These are phyloP conservation scores for Knoxdaviesia proteae DNA, from an alignment of 2,329 filamentous ascomycete genomes.

Conservation along the genomic window DNA sequence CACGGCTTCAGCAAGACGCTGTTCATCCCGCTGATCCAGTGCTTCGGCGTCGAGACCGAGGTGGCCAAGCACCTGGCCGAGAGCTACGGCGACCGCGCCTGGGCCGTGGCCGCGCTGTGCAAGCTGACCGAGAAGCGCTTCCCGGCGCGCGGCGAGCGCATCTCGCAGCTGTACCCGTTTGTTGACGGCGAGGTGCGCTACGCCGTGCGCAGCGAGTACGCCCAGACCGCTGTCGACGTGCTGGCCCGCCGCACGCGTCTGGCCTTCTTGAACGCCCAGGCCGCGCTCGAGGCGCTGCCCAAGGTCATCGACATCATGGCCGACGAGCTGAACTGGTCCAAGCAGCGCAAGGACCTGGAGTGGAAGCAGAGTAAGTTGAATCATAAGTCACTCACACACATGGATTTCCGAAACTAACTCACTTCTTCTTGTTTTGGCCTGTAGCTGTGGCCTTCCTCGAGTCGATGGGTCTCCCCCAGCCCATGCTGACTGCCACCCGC, in stretches of 20 bases:
- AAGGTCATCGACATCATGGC: constrained; percentile 76
- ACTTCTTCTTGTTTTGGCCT: constrained; percentile 2
- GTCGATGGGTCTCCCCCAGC: constrained; percentile 43
- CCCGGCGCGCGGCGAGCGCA: constrained; percentile 62
- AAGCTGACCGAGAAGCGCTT: constrained; percentile 58
- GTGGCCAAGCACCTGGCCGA: constrained; percentile 74
- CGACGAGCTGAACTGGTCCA: constrained; percentile 63
- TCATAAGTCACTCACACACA: no score
- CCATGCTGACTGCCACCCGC: constrained; percentile 34
- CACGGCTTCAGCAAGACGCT: constrained; percentile 76
- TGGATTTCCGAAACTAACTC: neutral
- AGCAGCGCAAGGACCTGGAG: constrained; percentile 50
- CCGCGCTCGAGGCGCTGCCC: constrained; percentile 69
- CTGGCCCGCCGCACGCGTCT: constrained; percentile 67
- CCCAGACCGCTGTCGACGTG: constrained; percentile 76
- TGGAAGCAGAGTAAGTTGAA: constrained; percentile 49
- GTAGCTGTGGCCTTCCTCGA: constrained; percentile 37
- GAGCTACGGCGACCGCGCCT: constrained; percentile 81
- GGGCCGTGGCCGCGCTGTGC: constrained; percentile 71
- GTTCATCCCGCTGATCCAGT: constrained; percentile 88
- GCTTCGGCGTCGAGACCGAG: constrained; percentile 79
- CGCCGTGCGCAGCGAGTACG: constrained; percentile 73
- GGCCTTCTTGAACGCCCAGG: constrained; percentile 81
- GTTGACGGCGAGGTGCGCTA: constrained; percentile 84
- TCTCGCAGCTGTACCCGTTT: constrained; percentile 68